Conservation (phyloP, 2,329 filamentous ascomycete species). For the Aspergillus versicolor region DNA sequence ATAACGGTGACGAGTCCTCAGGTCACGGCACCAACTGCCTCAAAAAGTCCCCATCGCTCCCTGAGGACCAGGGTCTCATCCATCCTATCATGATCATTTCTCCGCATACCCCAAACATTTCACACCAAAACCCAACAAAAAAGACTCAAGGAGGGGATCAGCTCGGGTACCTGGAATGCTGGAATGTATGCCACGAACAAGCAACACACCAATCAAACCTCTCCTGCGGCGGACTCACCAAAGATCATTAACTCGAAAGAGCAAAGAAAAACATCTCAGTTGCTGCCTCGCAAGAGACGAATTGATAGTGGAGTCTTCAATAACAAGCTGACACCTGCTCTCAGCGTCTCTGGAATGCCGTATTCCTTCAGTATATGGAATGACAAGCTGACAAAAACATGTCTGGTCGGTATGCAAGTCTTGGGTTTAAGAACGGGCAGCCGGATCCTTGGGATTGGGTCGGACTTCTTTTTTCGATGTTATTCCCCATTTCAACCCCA, state of each 20-base stretch:
- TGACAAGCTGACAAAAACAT: background rate
- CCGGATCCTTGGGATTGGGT: background rate
- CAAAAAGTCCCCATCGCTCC: background rate
- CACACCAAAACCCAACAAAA: background rate
- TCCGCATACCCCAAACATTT: background rate
- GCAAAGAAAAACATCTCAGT: too few relatives aligned
- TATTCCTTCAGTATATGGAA: background rate
- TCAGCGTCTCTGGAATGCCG: background rate
- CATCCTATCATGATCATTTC: too few relatives aligned
- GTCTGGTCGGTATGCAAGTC: background rate
- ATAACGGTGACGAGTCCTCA: too few relatives aligned
- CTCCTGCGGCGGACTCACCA: background rate
- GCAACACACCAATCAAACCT: background rate
- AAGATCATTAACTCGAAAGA: background rate
- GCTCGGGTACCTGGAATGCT: background rate
- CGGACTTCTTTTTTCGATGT: background rate
- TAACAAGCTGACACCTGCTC: background rate
- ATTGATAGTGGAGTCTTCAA: background rate
- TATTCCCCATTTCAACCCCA: background rate
- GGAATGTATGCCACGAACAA: background rate
- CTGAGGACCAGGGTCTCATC: background rate
- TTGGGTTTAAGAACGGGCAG: background rate
- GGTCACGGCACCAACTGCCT: background rate
- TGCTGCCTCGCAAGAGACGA: too few relatives aligned
- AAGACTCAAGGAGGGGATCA: background rate